These are phyloP conservation scores for Plasmodium gaboni DNA, from an alignment of 169 alveolate genomes.

Conservation along the genomic window DNA sequence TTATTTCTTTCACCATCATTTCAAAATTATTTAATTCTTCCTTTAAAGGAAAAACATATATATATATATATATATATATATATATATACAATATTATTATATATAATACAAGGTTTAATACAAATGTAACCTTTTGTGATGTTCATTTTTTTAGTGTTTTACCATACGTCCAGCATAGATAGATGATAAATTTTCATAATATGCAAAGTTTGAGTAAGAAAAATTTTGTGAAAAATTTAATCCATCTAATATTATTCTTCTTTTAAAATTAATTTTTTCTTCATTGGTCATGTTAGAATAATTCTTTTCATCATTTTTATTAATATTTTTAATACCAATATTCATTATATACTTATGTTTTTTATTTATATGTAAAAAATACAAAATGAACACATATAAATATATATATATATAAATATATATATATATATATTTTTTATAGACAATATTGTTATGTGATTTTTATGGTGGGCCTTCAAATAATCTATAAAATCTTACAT, in stretches of 20 bases:
- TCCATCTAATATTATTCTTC: conserved; percentile 46
- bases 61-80: neutral
- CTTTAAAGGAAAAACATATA: neutral
- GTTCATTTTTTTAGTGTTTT: conserved; percentile 4
- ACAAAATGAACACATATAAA: neutral
- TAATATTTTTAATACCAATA: conserved; percentile 25
- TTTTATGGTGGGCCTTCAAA: too few species aligned
- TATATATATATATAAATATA: neutral
- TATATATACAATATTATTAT: neutral
- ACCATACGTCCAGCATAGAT: conserved; percentile 34
- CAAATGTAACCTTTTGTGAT: neutral
- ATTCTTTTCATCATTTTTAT: conserved; percentile 30
- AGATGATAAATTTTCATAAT: conserved; percentile 47
- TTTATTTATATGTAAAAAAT: conserved; percentile 1
- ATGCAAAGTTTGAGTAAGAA: conserved; percentile 52
- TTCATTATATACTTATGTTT: conserved; percentile 15
- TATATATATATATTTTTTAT: neutral
- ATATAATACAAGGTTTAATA: neutral
- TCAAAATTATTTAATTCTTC: conserved; percentile 40
- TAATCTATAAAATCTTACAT: too few species aligned
- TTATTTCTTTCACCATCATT: conserved; percentile 25
- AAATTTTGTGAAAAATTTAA: conserved; percentile 48
- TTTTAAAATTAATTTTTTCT: conserved; percentile 37
- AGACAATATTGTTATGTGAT: neutral
- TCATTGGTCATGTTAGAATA: conserved; percentile 70